Base-by-base conservation (phyloP, 108 stramenopile genomes). In the Fragilariopsis cylindrus region DNA sequence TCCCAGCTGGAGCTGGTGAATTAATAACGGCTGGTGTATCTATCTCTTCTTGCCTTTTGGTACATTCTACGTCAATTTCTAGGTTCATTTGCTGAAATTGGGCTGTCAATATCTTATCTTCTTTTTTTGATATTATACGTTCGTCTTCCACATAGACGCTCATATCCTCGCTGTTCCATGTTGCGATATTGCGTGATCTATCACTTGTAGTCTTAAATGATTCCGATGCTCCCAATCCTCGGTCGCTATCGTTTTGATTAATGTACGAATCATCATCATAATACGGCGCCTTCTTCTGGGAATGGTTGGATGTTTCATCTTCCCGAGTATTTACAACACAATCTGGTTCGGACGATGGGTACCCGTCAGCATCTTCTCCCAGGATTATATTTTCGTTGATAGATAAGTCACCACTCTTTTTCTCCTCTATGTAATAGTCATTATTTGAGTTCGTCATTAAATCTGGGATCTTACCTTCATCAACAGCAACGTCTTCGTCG, bases 141-240 rank as follows among this genome's bases (percentile, higher is more conserved):
- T 68, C 67, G 16, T 68, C 67, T 52, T 68, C 67, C 9, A 68
- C 67, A 48, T 68, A 68, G 50, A 68, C 49, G 45, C 67, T 68
- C 16, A 68, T 68, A 7, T 68, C 67, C 44, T 68, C 67, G 16
- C 67, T 68, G n/a, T 50, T 52, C 12, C 9, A 48, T 8, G 67
- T 68, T 30, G 4, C 16, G 45, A 4, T 52, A 8, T 30, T 52
- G 8, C 49, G 67, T 2, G 67, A 68, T 9, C 48, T 5, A 6
- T 16, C 49, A 68, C 67, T 68, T 12, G 49, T 4, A 52, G 49
- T 48, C 30, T 50, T 48, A n/a, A 63, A 8, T 7, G 67, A 68
- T 30, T 48, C 49, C 9, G 49, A 48, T 21, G 67, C 49, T 6
- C 18, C 48, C 8, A 68, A 5, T 50, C 16, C 67, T 39, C 49